These are phyloP conservation scores for Rhizophagus clarus DNA, from an alignment of 192 early-diverging fungal genomes.

Conservation along the genomic window DNA sequence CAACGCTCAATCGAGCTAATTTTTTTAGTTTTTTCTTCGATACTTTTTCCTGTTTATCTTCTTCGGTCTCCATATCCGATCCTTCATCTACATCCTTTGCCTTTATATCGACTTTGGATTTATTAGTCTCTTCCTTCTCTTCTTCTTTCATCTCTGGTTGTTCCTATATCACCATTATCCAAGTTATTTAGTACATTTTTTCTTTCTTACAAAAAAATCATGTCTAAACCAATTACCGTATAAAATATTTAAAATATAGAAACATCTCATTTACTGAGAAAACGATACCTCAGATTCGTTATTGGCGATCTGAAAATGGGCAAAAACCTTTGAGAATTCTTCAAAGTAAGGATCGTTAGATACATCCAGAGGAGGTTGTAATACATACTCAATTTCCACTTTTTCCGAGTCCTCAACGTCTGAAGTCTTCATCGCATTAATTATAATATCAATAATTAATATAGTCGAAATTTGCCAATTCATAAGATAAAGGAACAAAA, in stretches of 20 bases:
- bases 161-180: conserved; percentile 11
- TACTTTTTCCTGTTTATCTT: conserved; percentile 41
- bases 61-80: conserved; percentile 37
- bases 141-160: conserved; percentile 24
- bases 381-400: conserved; percentile 36
- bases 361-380: conserved; percentile 31
- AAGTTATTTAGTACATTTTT: background rate
- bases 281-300: conserved; percentile 40
- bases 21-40: conserved; percentile 64
- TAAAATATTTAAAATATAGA: conserved; percentile 6
- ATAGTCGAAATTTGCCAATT: background rate
- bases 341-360: conserved; percentile 43
- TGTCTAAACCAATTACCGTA: background rate
- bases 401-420: conserved; percentile 17
- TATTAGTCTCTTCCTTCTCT: conserved; percentile 11
- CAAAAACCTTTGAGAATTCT: conserved; percentile 47
- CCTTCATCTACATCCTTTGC: conserved; percentile 32
- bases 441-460: background rate
- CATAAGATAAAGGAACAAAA: background rate
- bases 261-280: conserved; percentile 3
- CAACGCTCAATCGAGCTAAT: conserved; percentile 71
- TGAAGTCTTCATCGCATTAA: background rate
- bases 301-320: conserved; percentile 44
- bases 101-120: conserved; percentile 15
- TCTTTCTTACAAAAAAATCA: background rate